A percentile compares a stretch with the other conserved stretches of the same genome.
Evolutionary conservation across 2,329 filamentous ascomycete genomes (phyloP).

Genomic region (Trematosphaeria pertusa): DNA sequence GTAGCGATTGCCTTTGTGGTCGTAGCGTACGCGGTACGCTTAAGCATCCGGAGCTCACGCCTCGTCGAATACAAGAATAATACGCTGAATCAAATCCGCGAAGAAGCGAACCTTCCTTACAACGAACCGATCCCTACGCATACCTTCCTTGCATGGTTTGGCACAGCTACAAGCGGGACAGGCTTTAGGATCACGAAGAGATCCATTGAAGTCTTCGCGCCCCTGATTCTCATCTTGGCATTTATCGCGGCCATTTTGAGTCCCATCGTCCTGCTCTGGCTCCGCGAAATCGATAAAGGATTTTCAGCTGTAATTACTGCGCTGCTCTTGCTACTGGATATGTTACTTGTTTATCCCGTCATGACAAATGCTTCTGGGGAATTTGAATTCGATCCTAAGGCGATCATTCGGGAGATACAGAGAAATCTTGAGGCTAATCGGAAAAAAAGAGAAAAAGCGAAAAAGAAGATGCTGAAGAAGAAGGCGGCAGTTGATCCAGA

Average conservation of each 20-base stretch:
- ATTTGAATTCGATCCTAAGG: constrained; percentile 9
- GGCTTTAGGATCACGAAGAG: background rate
- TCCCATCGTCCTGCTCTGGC: constrained; percentile 22
- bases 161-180: background rate
- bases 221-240: constrained; percentile 5
- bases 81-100: constrained; percentile 9
- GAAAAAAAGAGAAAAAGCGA: constrained; percentile 4
- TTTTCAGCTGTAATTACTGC: constrained; percentile 17
- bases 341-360: constrained; percentile 8
- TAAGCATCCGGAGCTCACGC: constrained; percentile 18
- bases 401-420: constrained; percentile 6
- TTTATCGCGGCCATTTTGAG: constrained; percentile 19
- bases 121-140: constrained; percentile 20
- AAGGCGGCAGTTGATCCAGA: constrained; percentile 6
- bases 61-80: constrained; percentile 18
- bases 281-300: constrained; percentile 18
- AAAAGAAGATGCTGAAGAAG: constrained; percentile 3
- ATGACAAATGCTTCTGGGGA: constrained; percentile 3
- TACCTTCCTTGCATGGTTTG: constrained; percentile 15
- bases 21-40: constrained; percentile 16
- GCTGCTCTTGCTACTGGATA: constrained; percentile 17
- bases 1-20: constrained; percentile 17
- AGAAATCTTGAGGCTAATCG: constrained; percentile 1
- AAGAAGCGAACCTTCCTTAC: constrained; percentile 14
- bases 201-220: constrained; percentile 7